Evolutionary conservation across 345 rosid species (phyloP), one percentile per base, ranked within the genome.

Genomic region (Excoecaria agallocha): DNA sequence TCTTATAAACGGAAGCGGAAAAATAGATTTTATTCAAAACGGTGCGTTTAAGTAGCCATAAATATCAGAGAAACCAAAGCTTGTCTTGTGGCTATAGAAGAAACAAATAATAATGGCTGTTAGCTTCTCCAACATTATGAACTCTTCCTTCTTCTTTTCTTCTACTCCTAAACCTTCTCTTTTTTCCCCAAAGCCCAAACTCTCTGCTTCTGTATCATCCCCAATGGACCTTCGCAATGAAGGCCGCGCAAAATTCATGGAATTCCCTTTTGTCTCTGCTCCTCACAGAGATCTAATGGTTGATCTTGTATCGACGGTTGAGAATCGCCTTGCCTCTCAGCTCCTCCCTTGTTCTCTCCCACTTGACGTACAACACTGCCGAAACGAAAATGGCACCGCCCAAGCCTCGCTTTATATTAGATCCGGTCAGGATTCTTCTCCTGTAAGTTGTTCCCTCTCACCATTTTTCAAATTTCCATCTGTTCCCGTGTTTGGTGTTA

Each of bases 301-400:
- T 50, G 86, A 87, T 75, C 89, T 94, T 35, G 81, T 91, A 59
- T 89, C 98, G 1, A 81, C 90, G 48, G 69, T 84, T 46, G 96
- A 94, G 81, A 73, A 77, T 81, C 88, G 93, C 11, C 89, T 91
- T 61, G 81, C 74, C 3, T 74, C 87, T 0, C 84, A 81, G 24
- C 88, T 94, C 65, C 89, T 83, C 11, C 92, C 96, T 15, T 88
- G 90, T 49, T 64, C 74, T 25, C 90, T 93, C 37, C 91, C 98
- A 2, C 79, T 77, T 9, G 96, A 91, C 46, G 90, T 88, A 10
- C 88, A 84, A 45, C 77, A 75, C 76, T 90, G 81, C 82, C 74
- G 82, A 79, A 88, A 85, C 81, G 85, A 83, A 30, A 82, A 16
- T 65, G 89, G 87, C 6, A 78, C 84, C 43, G 85, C 97, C 24